A percentile compares a stretch with the other conserved stretches of the same genome.
Evolutionary conservation across 2,329 filamentous ascomycete genomes (phyloP).

Genomic region (Chalaropsis ovoidea): DNA sequence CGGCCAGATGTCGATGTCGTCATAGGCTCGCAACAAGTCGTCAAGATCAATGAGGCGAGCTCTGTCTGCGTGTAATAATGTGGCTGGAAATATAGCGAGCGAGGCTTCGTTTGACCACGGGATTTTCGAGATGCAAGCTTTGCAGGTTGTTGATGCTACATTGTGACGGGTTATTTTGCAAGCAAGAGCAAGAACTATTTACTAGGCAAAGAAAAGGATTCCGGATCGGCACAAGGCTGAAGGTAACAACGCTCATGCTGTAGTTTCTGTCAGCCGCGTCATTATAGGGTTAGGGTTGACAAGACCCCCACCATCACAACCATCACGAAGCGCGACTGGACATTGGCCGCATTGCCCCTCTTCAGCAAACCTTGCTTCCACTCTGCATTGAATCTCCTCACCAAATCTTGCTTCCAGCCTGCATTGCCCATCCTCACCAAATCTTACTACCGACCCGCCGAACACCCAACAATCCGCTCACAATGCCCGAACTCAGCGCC

Average conservation of each 20-base stretch:
- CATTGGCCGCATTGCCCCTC: neutral
- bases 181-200: neutral
- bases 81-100: neutral
- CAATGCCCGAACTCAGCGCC: conserved; percentile 17
- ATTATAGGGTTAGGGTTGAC: neutral
- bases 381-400: neutral
- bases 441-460: conserved; percentile 27
- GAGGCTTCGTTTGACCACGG: neutral
- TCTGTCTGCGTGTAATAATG: neutral
- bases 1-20: neutral
- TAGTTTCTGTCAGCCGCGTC: neutral
- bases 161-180: neutral
- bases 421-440: neutral
- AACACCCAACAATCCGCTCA: neutral
- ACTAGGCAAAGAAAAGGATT: neutral
- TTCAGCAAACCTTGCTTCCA: neutral
- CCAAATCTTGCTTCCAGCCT: conserved; percentile 28
- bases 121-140: neutral
- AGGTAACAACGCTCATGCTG: neutral
- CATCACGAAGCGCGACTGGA: neutral
- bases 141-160: neutral
- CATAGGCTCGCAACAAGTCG: neutral
- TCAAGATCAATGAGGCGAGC: neutral
- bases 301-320: neutral
- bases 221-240: neutral